These are phyloP conservation scores for Tolypocladium endophyticum DNA, from an alignment of 2,329 filamentous ascomycete species.

Conservation along the genomic window DNA sequence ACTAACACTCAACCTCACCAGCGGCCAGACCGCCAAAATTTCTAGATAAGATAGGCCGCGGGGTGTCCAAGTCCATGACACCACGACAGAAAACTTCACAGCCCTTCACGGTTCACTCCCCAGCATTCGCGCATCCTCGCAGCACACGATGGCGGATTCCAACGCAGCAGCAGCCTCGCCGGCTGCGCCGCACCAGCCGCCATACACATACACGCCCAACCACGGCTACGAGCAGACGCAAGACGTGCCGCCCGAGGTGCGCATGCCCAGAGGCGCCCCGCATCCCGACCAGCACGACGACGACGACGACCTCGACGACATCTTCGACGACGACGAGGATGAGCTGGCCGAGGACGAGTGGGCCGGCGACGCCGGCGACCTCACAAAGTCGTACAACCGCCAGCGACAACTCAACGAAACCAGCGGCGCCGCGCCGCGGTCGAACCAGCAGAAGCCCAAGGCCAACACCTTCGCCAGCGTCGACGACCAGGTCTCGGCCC, in stretches of 20 bases:
- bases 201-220: conserved; percentile 31
- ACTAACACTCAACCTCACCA: neutral
- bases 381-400: conserved; percentile 82
- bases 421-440: conserved; percentile 48
- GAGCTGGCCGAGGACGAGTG: conserved; percentile 45
- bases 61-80: neutral
- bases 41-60: conserved; percentile 4
- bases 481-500: conserved; percentile 78
- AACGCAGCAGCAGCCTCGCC: conserved; percentile 16
- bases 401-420: conserved; percentile 55
- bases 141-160: neutral
- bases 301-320: conserved; percentile 13
- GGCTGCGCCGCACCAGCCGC: conserved; percentile 33
- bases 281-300: conserved; percentile 10
- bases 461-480: conserved; percentile 71
- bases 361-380: conserved; percentile 50
- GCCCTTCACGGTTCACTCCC: neutral
- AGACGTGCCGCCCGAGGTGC: conserved; percentile 19
- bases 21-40: neutral
- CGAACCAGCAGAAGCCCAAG: conserved; percentile 67
- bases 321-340: conserved; percentile 24
- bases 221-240: conserved; percentile 31
- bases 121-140: neutral
- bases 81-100: neutral
- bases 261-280: conserved; percentile 15